Base-by-base conservation (phyloP, 441 rosid species). In the Populus hybrid region DNA sequence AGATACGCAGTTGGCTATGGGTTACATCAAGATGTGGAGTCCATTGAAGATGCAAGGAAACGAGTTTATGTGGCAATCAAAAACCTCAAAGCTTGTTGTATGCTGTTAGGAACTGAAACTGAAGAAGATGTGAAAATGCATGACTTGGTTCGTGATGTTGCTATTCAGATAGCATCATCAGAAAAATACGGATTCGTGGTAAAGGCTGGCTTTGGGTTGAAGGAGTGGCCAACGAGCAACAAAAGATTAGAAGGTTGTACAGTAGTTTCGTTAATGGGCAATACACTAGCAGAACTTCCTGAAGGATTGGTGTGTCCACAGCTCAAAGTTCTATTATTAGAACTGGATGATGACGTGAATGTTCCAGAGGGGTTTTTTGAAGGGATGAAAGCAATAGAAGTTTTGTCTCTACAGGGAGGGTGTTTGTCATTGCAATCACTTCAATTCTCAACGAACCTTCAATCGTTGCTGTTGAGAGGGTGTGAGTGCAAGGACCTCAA, bases 81-180 rank as follows among this genome's bases (percentile, higher is more conserved):
- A 10, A 32, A 1, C 36, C 79, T 84, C 16, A 79, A 70, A 73
- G 77, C 16, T 23, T 80, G 75, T 5, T 21, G 34, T 70, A 34
- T 82, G 64, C 61, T 84, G 59, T 10, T 82, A 28, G 82, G 73
- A 32, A 61, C 40, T 38, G 32, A 21, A 38, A 10, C 34, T n/a
- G 23, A 75, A 72, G 73, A 71, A 67, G 20, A 34, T n/a, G 77
- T 77, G 9, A 84, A 73, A 57, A 82, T 84, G 81, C 81, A 79
- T 72, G 81, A 77, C 21, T 7, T 79, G 35, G 83, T 82, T 75
- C 85, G 69, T 38, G 80, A 82, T 35, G 63, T 73, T 20, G 80
- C 77, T 65, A 14, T 80, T 1, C 32, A 66, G 80, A 71, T 84
- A 61, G 23, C 67, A 1, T 76, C 81, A 0, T n/a, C 36, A 12